Evolutionary conservation across 2,329 filamentous ascomycete genomes (phyloP), one percentile per base, ranked within the genome.

Genomic region (Tolypocladium pustulatum): DNA sequence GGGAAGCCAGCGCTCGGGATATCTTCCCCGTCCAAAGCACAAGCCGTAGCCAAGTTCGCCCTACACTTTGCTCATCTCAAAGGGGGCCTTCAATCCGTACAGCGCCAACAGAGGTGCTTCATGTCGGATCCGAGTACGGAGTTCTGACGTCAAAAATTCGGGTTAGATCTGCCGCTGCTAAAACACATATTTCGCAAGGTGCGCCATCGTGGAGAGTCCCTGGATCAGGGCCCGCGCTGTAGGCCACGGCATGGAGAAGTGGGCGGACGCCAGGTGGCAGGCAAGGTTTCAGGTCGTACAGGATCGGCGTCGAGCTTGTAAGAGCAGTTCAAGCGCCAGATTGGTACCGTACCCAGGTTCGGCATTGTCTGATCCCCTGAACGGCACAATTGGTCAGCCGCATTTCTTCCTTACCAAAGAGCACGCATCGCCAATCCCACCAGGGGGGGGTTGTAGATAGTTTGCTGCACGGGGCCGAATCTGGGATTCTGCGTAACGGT

Each of bases 381-480:
- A 34, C 49, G 17, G 15, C 46, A 2, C 49, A 20, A 52, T 17
- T n/a, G 9, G 49, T 32, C 36, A 20, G 17, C 22, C 17, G 36
- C n/a, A 17, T 55, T 17, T 25, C 34, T 17, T 40, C 3, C 13
- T 20, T 5, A 34, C 5, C 9, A 52, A 52, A 5, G 9, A 51
- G 30, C 15, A 51, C 12, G n/a, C 54, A 41, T n/a, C 25, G 36
- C 34, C 12, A 7, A 15, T n/a, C 36, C 41, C 37, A 25, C 17
- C n/a, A 2, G 32, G n/a, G 25, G 52, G 52, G 27, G 30, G 38
- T 53, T 51, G 46, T 52, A 58, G 58, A 55, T 58, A 54, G 54
- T 56, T 53, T 49, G 56, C 59, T 62, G 60, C 61, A 60, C n/a
- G 56, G 53, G 55, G 60, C 61, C 61, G 52, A 53, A 63, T 61